A percentile compares a stretch with the other conserved stretches of the same genome.
Conservation (phyloP, 768 basidiomycete species). For the Sarcodon sp. region DNA sequence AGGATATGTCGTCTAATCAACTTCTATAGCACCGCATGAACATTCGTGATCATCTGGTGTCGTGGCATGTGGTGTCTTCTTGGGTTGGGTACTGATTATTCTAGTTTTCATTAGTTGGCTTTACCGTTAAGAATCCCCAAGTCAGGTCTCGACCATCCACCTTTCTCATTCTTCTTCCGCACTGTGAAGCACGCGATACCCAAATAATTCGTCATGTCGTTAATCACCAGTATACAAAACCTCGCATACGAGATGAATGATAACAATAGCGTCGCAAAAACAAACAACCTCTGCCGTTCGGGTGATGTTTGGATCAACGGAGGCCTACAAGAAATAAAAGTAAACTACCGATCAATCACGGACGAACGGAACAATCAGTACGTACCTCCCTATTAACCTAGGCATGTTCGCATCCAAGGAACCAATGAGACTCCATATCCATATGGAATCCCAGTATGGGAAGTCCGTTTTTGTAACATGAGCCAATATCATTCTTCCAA, state of each 20-base stretch:
- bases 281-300: conserved; percentile 50
- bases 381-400: conserved; percentile 52
- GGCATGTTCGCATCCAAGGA: conserved; percentile 78
- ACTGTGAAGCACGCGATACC: conserved; percentile 96
- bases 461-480: conserved; percentile 80
- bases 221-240: conserved; percentile 75
- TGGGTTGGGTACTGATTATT: no score
- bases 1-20: no score
- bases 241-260: conserved; percentile 62
- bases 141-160: conserved; percentile 37
- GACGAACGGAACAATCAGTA: conserved; percentile 5
- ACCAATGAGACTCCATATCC: conserved; percentile 68
- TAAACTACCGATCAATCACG: background rate
- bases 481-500: conserved; percentile 85
- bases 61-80: no score
- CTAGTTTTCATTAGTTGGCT: no score
- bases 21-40: no score
- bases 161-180: conserved; percentile 63
- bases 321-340: conserved; percentile 22
- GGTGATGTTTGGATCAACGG: conserved; percentile 68
- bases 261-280: conserved; percentile 56
- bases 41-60: no score
- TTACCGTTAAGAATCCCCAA: no score
- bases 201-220: conserved; percentile 79
- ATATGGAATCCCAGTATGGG: conserved; percentile 81